Evolutionary conservation across 2,329 filamentous ascomycete species (phyloP).

Genomic region (Botrytis aclada): DNA sequence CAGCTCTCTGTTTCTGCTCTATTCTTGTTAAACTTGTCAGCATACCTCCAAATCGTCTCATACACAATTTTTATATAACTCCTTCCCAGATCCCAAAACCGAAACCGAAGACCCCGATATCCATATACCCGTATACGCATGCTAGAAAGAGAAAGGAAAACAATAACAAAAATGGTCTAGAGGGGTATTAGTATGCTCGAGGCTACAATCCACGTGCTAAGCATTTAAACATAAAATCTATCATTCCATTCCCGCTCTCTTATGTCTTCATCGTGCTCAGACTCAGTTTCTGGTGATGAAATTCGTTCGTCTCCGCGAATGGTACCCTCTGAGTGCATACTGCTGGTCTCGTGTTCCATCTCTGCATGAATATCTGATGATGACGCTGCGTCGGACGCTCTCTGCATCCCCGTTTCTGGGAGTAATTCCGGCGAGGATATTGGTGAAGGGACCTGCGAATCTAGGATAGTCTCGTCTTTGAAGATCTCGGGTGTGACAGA

Average conservation of each 20-base stretch:
- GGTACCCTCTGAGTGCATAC: conserved; percentile 11
- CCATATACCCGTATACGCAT: conserved; percentile 2
- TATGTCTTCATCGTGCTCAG: background rate
- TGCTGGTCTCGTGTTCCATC: background rate
- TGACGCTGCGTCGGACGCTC: too few relatives aligned
- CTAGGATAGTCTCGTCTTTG: conserved; percentile 2
- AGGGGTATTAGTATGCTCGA: conserved; percentile 23
- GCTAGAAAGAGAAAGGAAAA: background rate
- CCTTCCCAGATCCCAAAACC: conserved; percentile 8
- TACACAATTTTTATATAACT: conserved; percentile 21
- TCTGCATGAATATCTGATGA: background rate
- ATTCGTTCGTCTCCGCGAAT: conserved; percentile 13
- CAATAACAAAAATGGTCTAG: background rate
- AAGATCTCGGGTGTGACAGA: conserved; percentile 9
- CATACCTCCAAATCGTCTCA: conserved; percentile 10
- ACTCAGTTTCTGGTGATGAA: background rate
- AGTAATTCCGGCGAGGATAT: conserved; percentile 2
- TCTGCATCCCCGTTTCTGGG: background rate
- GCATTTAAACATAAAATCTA: conserved; percentile 15
- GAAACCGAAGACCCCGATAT: background rate
- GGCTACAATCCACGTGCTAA: background rate
- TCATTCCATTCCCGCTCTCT: conserved; percentile 3
- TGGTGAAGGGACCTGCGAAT: background rate
- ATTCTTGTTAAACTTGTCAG: background rate
- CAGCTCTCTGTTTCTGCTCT: background rate